These are phyloP conservation scores for Wickerhamiella musiphila DNA, from an alignment of 805 yeast species.

Conservation along the genomic window DNA sequence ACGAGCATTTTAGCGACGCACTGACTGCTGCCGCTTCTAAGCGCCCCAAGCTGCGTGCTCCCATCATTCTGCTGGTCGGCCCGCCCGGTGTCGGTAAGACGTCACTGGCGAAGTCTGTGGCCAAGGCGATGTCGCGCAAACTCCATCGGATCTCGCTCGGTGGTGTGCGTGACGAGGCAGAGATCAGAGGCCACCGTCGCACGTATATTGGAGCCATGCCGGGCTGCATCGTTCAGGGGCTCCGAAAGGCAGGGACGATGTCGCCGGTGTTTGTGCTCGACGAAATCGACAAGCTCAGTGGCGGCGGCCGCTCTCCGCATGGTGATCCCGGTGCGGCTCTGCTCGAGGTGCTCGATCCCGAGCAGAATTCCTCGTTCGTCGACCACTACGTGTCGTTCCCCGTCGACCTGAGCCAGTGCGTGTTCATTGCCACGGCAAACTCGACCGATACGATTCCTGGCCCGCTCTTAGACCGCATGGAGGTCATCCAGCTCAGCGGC, in stretches of 20 bases:
- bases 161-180: slow-evolving; percentile 78
- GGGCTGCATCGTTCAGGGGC: slow-evolving; percentile 59
- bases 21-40: not conserved
- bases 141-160: slow-evolving; percentile 74
- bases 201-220: slow-evolving; percentile 91
- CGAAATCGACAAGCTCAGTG: slow-evolving; percentile 63
- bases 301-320: slow-evolving; percentile 34
- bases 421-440: slow-evolving; percentile 78
- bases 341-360: slow-evolving; percentile 79
- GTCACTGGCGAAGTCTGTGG: slow-evolving; percentile 67
- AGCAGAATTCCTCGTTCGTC: slow-evolving; percentile 57
- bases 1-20: not conserved
- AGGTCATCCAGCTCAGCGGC: slow-evolving; percentile 59
- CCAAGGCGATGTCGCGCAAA: slow-evolving; percentile 50
- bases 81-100: slow-evolving; percentile 95
- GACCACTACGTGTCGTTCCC: slow-evolving; percentile 83
- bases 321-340: slow-evolving; percentile 89
- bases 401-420: slow-evolving; percentile 60
- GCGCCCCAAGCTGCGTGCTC: slow-evolving; percentile 24
- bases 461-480: slow-evolving; percentile 73
- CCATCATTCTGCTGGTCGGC: slow-evolving; percentile 67
- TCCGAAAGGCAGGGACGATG: slow-evolving; percentile 58
- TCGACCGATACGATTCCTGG: slow-evolving; percentile 51
- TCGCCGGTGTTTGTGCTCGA: slow-evolving; percentile 72
- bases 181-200: slow-evolving; percentile 76